Percentiles rank a stretch among this genome's conserved stretches.
phyloP scores from a whole-genome alignment of 345 rosid genomes.

The Theobroma cacao region DNA sequence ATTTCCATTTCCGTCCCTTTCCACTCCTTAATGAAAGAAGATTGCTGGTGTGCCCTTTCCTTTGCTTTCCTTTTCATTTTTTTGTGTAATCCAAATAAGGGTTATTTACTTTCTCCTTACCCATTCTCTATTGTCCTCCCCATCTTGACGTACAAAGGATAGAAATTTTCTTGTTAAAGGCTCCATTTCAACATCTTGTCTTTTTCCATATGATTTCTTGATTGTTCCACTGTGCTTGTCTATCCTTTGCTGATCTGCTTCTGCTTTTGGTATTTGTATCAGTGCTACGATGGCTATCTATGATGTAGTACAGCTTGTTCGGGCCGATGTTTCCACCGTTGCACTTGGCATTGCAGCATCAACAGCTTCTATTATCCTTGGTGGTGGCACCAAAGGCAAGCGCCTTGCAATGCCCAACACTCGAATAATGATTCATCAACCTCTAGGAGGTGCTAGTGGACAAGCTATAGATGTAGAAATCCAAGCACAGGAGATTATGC shows the following conservation, averaged over 20 bases:
- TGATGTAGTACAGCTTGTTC: slow-evolving; percentile 83
- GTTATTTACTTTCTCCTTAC: neutral
- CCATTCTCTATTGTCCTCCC: neutral
- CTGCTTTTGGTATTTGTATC: slow-evolving; percentile 19
- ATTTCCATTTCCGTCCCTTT: neutral
- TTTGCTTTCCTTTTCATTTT: neutral
- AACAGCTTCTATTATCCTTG: slow-evolving; percentile 88
- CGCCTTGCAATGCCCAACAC: slow-evolving; percentile 96
- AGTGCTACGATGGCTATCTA: slow-evolving; percentile 97
- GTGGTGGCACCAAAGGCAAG: slow-evolving; percentile 94
- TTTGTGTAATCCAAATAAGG: neutral
- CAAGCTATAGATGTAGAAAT: slow-evolving; percentile 82
- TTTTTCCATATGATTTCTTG: neutral
- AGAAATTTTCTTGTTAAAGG: neutral
- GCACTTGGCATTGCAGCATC: slow-evolving; percentile 90
- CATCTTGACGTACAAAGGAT: neutral
- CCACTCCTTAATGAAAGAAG: neutral
- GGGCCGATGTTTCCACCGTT: slow-evolving; percentile 88
- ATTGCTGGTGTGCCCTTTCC: neutral
- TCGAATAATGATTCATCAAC: slow-evolving; percentile 93
- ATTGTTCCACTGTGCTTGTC: neutral
- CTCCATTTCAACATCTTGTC: neutral
- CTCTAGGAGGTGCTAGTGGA: slow-evolving; percentile 92
- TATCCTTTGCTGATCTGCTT: neutral
- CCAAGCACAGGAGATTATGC: slow-evolving; percentile 88